phyloP scores from a whole-genome alignment of 371 early-diverging fungal genomes.

The Apophysomyces sp. region DNA sequence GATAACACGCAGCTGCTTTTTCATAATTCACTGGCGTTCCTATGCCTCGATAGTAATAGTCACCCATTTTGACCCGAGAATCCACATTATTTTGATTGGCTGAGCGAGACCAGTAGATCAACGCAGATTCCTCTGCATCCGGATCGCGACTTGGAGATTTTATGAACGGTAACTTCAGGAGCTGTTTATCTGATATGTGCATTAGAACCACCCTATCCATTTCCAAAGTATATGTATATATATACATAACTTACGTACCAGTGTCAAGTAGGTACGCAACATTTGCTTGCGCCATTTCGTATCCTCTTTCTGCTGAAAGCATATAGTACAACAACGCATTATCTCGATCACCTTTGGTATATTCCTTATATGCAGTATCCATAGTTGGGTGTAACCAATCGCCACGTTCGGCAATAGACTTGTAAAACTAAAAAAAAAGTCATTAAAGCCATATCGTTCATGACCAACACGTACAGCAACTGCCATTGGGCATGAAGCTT shows the following conservation, averaged over 20 bases:
- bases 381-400: constrained; percentile 79
- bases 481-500: constrained; percentile 51
- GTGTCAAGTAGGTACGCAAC: constrained; percentile 89
- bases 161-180: constrained; percentile 15
- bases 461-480: constrained; percentile 47
- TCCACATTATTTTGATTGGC: constrained; percentile 94
- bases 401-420: constrained; percentile 80
- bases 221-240: no score
- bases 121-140: constrained; percentile 54
- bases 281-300: constrained; percentile 81
- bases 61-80: constrained; percentile 90
- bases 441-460: neutral
- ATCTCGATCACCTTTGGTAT: constrained; percentile 65
- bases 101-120: constrained; percentile 91
- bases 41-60: constrained; percentile 89
- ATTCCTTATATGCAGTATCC: constrained; percentile 54
- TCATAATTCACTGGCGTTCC: constrained; percentile 71
- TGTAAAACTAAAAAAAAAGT: constrained; percentile 58
- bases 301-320: constrained; percentile 85
- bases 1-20: constrained; percentile 86
- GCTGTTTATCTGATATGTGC: neutral
- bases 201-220: neutral
- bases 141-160: constrained; percentile 9
- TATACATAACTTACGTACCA: constrained; percentile 25
- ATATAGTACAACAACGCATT: constrained; percentile 70